phyloP scores from a whole-genome alignment of 2,329 filamentous ascomycete genomes.

The Stromatinia cepivora region DNA sequence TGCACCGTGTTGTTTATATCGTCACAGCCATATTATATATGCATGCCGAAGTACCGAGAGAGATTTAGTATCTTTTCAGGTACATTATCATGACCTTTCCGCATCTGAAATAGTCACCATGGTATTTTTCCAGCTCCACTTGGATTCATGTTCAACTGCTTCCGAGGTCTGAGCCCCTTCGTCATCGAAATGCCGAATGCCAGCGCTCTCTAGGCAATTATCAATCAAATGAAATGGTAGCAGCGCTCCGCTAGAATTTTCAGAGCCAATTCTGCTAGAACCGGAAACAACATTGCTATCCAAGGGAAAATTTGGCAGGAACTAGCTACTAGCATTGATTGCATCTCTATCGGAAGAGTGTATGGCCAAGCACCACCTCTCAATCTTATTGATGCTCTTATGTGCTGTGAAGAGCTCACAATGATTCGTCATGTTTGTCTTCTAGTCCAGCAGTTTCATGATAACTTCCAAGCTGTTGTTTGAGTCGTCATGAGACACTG shows the following conservation, averaged over 20 bases:
- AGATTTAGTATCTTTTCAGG: neutral
- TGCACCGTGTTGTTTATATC: neutral
- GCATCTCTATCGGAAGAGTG: neutral
- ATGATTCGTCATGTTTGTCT: neutral
- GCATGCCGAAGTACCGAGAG: too few relatives aligned
- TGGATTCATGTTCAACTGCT: too few relatives aligned
- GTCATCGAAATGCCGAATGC: fast-evolving
- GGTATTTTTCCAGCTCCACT: neutral
- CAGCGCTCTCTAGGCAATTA: neutral
- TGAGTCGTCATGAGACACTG: neutral
- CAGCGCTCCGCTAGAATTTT: neutral
- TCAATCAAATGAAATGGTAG: neutral
- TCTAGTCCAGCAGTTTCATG: neutral
- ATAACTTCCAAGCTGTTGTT: neutral
- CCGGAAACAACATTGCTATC: neutral
- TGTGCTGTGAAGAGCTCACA: neutral
- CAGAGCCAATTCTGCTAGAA: neutral
- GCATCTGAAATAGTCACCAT: neutral
- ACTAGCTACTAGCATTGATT: neutral
- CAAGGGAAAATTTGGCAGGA: neutral
- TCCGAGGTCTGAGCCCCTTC: too few relatives aligned
- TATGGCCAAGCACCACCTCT: too few relatives aligned
- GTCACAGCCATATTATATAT: too few relatives aligned
- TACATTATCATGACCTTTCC: neutral
- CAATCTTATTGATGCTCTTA: neutral